Conservation (phyloP, 441 rosid species). For the Gossypium trilobum region DNA sequence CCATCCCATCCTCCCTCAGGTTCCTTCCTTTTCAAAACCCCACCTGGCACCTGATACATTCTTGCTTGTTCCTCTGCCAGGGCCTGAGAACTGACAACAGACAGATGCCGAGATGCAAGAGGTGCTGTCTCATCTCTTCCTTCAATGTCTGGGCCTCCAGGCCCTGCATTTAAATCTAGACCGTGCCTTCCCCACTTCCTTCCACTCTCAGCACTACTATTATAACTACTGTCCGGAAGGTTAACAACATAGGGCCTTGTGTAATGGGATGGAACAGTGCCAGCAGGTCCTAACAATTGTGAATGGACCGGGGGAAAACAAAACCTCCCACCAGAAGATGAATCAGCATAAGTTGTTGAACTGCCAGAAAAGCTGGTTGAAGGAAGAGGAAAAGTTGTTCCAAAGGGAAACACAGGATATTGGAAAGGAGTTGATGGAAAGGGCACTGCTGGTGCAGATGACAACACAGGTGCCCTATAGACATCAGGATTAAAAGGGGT, state of each 20-base stretch:
- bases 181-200: conserved; percentile 45
- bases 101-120: conserved; percentile 31
- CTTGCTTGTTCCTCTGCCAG: conserved; percentile 50
- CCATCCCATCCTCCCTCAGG: conserved; percentile 78
- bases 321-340: conserved; percentile 42
- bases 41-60: conserved; percentile 44
- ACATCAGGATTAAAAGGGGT: conserved; percentile 37
- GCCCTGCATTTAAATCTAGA: conserved; percentile 54
- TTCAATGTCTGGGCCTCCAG: conserved; percentile 42
- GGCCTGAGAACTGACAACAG: conserved; percentile 33
- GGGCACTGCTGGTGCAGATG: conserved; percentile 48
- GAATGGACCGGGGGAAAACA: conserved; percentile 40
- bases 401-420: conserved; percentile 46
- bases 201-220: conserved; percentile 28
- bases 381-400: conserved; percentile 34
- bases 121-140: conserved; percentile 39
- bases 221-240: conserved; percentile 40
- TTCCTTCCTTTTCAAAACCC: conserved; percentile 53
- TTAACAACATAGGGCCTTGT: conserved; percentile 40
- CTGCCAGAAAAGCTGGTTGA: conserved; percentile 40
- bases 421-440: conserved; percentile 38
- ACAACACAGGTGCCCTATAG: conserved; percentile 38
- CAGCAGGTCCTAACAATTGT: conserved; percentile 43
- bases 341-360: conserved; percentile 42
- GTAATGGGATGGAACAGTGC: conserved; percentile 34